Percentiles rank a stretch among this genome's conserved stretches.
Conservation (phyloP, 2,329 filamentous ascomycete genomes). For the Knufia fluminis region DNA sequence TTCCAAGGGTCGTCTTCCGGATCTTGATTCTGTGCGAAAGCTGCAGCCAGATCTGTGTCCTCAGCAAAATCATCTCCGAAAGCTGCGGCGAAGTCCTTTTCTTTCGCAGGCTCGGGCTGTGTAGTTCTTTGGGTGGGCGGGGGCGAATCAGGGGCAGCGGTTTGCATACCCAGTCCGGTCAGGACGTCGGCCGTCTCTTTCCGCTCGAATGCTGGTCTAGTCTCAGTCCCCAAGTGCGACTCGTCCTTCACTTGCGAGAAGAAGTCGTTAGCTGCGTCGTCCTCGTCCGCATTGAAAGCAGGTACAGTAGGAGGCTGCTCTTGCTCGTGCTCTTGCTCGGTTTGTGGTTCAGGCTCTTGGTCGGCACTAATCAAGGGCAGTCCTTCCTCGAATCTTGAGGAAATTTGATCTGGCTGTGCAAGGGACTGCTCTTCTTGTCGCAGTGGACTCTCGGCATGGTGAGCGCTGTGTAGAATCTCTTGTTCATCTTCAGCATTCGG, state of each 20-base stretch:
- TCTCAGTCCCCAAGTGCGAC: neutral
- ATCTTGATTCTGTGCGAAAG: constrained; percentile 16
- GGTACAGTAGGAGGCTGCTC: neutral
- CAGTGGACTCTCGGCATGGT: neutral
- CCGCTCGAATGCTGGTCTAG: constrained; percentile 43
- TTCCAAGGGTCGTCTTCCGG: constrained; percentile 38
- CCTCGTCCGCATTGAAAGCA: neutral
- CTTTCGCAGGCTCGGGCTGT: constrained; percentile 19
- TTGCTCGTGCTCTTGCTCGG: neutral
- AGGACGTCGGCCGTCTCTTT: constrained; percentile 64
- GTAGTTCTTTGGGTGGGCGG: constrained; percentile 23
- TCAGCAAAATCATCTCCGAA: constrained; percentile 10
- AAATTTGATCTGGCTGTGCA: neutral
- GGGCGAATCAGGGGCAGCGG: constrained; percentile 24
- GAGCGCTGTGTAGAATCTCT: neutral
- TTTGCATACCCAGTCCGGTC: constrained; percentile 36
- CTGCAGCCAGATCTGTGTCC: constrained; percentile 22
- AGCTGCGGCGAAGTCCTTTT: constrained; percentile 21
- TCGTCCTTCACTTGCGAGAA: constrained; percentile 1
- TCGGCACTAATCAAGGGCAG: constrained; percentile 3
- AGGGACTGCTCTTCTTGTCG: neutral
- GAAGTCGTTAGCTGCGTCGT: constrained; percentile 1
- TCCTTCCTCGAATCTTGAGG: constrained; percentile 2
- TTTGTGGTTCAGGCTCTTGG: neutral
- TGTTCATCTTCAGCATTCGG: constrained; percentile 1